Evolutionary conservation across 2,329 filamentous ascomycete genomes (phyloP).

Genomic region (Penicillium paneum): DNA sequence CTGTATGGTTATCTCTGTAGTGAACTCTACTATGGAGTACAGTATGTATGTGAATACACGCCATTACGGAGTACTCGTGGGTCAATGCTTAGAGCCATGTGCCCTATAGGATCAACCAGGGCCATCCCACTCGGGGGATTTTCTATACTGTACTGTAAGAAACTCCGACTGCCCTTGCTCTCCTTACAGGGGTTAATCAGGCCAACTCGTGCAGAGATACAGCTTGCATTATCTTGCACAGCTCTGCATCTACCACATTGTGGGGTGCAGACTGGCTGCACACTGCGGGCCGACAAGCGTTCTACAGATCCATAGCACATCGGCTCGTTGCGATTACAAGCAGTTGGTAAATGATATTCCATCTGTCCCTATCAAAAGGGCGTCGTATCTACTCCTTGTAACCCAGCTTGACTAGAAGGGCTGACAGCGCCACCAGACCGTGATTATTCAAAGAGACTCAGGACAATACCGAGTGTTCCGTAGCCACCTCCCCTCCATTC

Average conservation of each 20-base stretch:
- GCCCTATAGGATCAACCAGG: not conserved
- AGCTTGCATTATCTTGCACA: conserved; percentile 20
- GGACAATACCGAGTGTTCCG: not conserved
- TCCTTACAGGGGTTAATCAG: not conserved
- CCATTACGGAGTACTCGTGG: not conserved
- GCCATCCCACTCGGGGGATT: conserved; percentile 3
- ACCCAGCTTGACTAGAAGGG: not conserved
- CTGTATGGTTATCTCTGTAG: not conserved
- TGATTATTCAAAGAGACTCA: not conserved
- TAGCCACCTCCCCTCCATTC: not conserved
- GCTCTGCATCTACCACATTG: conserved; percentile 2
- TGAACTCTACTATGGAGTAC: not conserved
- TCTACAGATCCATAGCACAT: not conserved
- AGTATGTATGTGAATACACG: not conserved
- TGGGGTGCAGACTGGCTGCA: conserved; percentile 16
- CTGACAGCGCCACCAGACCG: not conserved
- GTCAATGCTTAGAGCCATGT: conserved; percentile 11
- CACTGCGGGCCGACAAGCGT: not conserved
- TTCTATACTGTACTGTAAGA: conserved; percentile 8
- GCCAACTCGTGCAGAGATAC: conserved; percentile 6
- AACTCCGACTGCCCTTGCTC: conserved; percentile 12
- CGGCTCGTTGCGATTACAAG: not conserved
- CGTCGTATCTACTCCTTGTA: not conserved
- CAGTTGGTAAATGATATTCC: not conserved
- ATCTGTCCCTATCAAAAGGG: not conserved